Evolutionary conservation across 768 basidiomycete species (phyloP).

Genomic region (Leccinum aurantiacum): DNA sequence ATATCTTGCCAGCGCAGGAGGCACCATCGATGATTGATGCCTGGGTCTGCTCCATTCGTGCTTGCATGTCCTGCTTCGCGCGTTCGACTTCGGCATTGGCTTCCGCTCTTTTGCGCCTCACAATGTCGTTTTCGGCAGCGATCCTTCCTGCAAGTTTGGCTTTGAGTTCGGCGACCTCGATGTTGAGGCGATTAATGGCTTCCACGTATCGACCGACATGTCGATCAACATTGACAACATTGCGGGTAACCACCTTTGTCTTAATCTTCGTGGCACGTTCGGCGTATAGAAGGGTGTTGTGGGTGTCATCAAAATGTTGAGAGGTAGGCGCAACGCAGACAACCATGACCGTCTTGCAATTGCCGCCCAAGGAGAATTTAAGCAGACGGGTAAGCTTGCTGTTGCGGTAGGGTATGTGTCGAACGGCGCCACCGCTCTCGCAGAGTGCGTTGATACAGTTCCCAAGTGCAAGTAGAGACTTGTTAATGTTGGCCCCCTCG

Average conservation of each 20-base stretch:
- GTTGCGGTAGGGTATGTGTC: slow-evolving; percentile 96
- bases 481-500: slow-evolving; percentile 99
- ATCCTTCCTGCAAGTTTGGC: slow-evolving; percentile 77
- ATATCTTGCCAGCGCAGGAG: slow-evolving; percentile 65
- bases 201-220: slow-evolving; percentile 96
- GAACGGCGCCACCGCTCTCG: slow-evolving; percentile 83
- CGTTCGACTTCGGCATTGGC: slow-evolving; percentile 71
- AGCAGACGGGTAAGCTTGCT: slow-evolving; percentile 96
- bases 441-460: slow-evolving; percentile 99
- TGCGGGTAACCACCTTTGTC: slow-evolving; percentile 94
- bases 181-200: slow-evolving; percentile 86
- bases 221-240: slow-evolving; percentile 91
- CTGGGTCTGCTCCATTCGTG: slow-evolving; percentile 70
- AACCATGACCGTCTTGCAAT: slow-evolving; percentile 99
- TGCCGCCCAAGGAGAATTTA: slow-evolving; percentile 97
- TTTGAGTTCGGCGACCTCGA: slow-evolving; percentile 83
- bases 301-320: slow-evolving; percentile 95
- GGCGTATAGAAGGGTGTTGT: slow-evolving; percentile 96
- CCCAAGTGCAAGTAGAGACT: slow-evolving; percentile 93
- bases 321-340: slow-evolving; percentile 97
- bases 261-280: slow-evolving; percentile 98
- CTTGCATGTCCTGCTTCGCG: slow-evolving; percentile 68
- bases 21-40: slow-evolving; percentile 76
- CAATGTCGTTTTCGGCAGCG: slow-evolving; percentile 58
- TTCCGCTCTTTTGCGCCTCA: slow-evolving; percentile 68